Base-by-base conservation (phyloP, 495 filamentous ascomycete genomes). In the Penicillium macrosclerotiorum region DNA sequence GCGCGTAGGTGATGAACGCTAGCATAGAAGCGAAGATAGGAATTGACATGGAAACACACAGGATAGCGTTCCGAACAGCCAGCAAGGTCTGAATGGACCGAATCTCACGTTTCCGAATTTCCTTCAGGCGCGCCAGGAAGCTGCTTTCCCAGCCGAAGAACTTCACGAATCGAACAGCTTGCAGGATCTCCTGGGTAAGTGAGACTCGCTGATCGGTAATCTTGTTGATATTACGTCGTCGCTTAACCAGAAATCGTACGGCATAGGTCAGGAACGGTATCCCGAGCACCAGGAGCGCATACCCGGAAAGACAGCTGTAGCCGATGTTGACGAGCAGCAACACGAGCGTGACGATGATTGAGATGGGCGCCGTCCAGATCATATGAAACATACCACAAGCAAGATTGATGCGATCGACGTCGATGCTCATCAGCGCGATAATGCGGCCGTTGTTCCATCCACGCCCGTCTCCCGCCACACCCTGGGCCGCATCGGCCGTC, bases 21-120 rank as follows among this genome's bases (percentile, higher is more conserved):
- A 96, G 67, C 89, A 97, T 96, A 6, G 91, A 92, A 3, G 91
- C 90, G 55, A 95, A 95, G 29, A 90, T 84, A 5, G 93, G 90
- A 47, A 96, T 72, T 7, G 86, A 84, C 69, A 86, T 77, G 2
- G 79, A 80, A 27, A 92, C 75, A 27, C 89, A 87, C 54, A 88
- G 85, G 63, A 95, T 90, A 16, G 73, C 90, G 56, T 92, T 93
- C 52, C 90, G 80, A 42, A 94, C 85, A 3, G 85, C 78, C 20
- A 96, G 71, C 13, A 97, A 63, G 11, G 89, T 69, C 55, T 94
- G 90, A 39, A 95, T 89, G 4, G 82, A 78, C 9, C 71, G 64
- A 54, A 97, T 88, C 60, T 97, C 92, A 33, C 74, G 74, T 22
- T 69, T 71, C 34, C 92, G 81, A 40, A 92, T 85, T 14, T 81